Base-by-base conservation (phyloP, 163 green algal genomes). In the Scenedesmus sp. region DNA sequence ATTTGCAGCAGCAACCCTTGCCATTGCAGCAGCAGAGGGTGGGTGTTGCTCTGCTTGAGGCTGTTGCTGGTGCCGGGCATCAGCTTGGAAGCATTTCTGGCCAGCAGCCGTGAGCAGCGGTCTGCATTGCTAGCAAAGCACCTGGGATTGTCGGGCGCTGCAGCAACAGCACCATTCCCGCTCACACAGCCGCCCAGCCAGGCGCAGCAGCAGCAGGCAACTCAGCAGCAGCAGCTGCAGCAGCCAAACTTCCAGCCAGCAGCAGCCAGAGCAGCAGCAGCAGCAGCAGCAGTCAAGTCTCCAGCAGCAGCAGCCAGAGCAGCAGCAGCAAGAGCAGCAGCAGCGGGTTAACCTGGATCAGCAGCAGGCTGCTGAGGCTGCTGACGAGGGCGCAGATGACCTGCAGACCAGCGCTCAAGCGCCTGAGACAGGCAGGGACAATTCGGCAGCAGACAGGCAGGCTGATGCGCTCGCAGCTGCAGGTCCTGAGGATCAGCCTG, bases 61-160 rank as follows among this genome's bases (percentile, higher is more conserved):
- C 73, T 37, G 56, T 86, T 59, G 3, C 61, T 40, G 35, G 37
- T 46, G 81, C n/a, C 42, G 83, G n/a, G 85, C 49, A 22, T 88
- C 87, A 22, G 65, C 53, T 44, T 83, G 4, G 59, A 94, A 42
- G 46, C 79, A 24, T 49, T 81, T 35, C 90, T 89, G 0, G 79
- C 40, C 12, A 72, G 87, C 40, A 51, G 59, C 30, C 51, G 40
- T 15, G 70, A 86, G 59, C 81, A 92, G 70, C 86, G 93, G 73
- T 76, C 87, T 61, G 40, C 86, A 68, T 68, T 72, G 40, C 78
- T 80, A 76, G 2, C 53, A 7, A 42, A 35, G 68, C 51, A 86
- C 61, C 81, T 90, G 51, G 44, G 53, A 73, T 81, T 80, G 70
- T 33, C 81, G 46, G 61, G 10, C 37, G 13, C 35, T 26, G 65